A percentile compares a stretch with the other conserved stretches of the same genome.
Conservation (phyloP, 495 filamentous ascomycete genomes). For the Lasiosphaeris hirsuta region DNA sequence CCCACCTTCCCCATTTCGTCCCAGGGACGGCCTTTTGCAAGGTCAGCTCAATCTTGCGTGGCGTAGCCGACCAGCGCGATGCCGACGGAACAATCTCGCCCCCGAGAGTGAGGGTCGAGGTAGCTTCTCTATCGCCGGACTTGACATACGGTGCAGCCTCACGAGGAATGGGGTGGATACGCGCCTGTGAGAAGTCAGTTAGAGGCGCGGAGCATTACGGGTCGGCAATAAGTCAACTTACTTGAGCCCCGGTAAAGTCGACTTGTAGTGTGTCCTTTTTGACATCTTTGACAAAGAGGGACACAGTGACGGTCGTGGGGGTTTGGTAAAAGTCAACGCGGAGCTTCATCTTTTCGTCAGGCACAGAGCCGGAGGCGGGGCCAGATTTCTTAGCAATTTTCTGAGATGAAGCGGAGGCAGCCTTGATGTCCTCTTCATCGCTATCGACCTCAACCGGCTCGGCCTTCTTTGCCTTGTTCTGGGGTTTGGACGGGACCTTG, state of each 20-base stretch:
- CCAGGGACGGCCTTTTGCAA: constrained; percentile 65
- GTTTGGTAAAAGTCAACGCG: constrained; percentile 40
- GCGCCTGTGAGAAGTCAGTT: constrained; percentile 20
- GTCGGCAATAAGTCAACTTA: constrained; percentile 12
- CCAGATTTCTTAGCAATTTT: constrained; percentile 12
- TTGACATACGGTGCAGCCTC: constrained; percentile 25
- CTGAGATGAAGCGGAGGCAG: background rate
- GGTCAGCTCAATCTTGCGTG: constrained; percentile 81
- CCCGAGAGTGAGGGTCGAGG: constrained; percentile 66
- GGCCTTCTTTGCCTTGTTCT: constrained; percentile 16
- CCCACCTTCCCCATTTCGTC: constrained; percentile 67
- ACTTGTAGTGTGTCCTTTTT: constrained; percentile 33
- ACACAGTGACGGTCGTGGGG: constrained; percentile 30
- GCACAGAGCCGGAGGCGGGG: constrained; percentile 20
- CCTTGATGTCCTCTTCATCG: constrained; percentile 17
- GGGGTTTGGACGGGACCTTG: constrained; percentile 60
- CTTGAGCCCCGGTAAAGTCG: constrained; percentile 23
- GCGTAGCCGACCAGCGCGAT: constrained; percentile 61
- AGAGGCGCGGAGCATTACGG: background rate
- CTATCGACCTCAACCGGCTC: constrained; percentile 31
- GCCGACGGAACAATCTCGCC: constrained; percentile 57
- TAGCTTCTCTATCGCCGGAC: constrained; percentile 25
- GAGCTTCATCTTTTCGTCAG: constrained; percentile 31
- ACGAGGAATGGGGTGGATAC: constrained; percentile 25
- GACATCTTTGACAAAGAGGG: constrained; percentile 40